Conservation (phyloP, 305 asterid genomes). For the Rubia tinctorum region DNA sequence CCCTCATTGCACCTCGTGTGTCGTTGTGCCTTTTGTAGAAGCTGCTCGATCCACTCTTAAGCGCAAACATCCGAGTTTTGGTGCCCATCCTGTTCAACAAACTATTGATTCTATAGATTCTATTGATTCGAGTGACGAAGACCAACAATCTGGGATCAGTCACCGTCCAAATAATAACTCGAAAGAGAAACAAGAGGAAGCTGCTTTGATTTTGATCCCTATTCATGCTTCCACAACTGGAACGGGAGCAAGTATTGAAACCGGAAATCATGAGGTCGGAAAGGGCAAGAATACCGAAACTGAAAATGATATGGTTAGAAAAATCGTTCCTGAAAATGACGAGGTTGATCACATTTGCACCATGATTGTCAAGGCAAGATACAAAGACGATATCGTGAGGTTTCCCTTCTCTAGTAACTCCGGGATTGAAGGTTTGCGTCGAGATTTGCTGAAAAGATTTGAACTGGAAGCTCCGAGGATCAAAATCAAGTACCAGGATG, state of each 20-base stretch:
- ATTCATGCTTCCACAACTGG: background rate
- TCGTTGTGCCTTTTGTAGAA: background rate
- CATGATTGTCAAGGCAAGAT: background rate
- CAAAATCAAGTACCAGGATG: background rate
- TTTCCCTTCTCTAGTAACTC: background rate
- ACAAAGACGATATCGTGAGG: background rate
- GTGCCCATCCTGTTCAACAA: background rate
- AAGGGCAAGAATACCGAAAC: background rate
- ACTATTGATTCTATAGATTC: background rate
- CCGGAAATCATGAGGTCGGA: background rate
- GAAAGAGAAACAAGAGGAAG: background rate
- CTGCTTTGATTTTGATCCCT: background rate
- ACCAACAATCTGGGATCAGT: background rate
- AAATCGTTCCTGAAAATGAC: too few species aligned
- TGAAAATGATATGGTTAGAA: too few species aligned
- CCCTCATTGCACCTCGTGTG: background rate
- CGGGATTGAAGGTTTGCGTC: background rate
- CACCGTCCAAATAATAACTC: background rate
- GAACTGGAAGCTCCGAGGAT: background rate
- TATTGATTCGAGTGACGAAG: background rate
- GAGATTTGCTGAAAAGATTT: background rate
- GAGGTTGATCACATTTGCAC: background rate
- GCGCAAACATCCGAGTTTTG: background rate
- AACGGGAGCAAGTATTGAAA: background rate
- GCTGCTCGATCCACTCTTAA: background rate